Percentiles rank a stretch among this genome's conserved stretches.
Evolutionary conservation across 345 rosid species (phyloP).

Genomic region (Rhodomyrtus tomentosa): DNA sequence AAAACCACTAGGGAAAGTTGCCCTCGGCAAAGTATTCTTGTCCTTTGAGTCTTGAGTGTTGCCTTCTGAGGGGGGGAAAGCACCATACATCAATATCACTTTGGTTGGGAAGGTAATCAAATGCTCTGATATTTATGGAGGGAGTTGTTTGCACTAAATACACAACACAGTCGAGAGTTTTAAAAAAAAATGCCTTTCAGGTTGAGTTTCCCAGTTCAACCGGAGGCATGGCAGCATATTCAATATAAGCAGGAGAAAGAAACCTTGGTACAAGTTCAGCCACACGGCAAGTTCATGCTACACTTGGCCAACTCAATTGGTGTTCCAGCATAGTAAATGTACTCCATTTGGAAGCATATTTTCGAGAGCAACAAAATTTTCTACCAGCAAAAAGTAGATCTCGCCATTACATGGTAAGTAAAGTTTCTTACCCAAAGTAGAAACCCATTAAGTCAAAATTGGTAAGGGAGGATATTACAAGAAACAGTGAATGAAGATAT

Average conservation of each 20-base stretch:
- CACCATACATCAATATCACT: neutral
- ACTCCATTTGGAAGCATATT: neutral
- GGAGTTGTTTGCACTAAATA: neutral
- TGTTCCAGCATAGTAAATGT: neutral
- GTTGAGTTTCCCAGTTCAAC: neutral
- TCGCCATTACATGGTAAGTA: neutral
- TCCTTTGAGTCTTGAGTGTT: conserved; percentile 16
- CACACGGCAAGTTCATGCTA: neutral
- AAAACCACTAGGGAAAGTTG: conserved; percentile 66
- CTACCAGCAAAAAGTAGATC: neutral
- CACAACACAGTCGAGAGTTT: neutral
- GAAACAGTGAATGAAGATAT: neutral
- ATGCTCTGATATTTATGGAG: neutral
- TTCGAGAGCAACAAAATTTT: neutral
- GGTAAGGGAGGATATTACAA: neutral
- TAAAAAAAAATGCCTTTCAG: neutral
- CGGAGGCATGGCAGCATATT: neutral
- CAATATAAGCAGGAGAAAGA: neutral
- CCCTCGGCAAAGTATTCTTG: conserved; percentile 21
- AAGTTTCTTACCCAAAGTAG: neutral
- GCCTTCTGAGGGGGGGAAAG: conserved; percentile 22
- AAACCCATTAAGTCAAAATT: neutral
- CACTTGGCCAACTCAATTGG: neutral
- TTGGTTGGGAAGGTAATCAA: neutral
- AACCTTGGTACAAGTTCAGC: neutral